Base-by-base conservation (phyloP, 495 filamentous ascomycete species). In the Opeltia flavorubescens region DNA sequence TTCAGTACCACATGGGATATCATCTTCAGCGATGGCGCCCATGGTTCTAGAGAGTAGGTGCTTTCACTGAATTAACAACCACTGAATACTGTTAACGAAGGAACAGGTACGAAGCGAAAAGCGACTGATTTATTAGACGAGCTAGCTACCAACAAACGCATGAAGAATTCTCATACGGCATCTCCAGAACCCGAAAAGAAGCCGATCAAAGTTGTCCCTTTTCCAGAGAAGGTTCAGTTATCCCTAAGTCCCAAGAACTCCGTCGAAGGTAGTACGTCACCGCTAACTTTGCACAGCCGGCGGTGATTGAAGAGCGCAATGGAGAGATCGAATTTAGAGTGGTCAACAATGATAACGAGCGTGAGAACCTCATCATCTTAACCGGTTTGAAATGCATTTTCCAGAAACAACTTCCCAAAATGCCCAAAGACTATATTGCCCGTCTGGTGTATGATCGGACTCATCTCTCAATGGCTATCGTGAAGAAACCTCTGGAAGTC, bases 401-500 rank as follows among this genome's bases (percentile, higher is more conserved):
- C 58, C 91, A 98, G 62, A 96, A 98, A 50, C 91, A 98, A 53
- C 73, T 98, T 0, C 91, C 91, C 1, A 96, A 96, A 64, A 98
- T 98, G 91, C 91, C 91, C 1, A 95, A 95, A 64, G 89, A 96
- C 55, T 98, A 98, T 61, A 96, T 98, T 49, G 91, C 91, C 17
- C 79, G 91, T 21, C 76, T 98, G 6, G 91, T 98, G 25, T 98
- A 98, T 62, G 91, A 98, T 64, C 79, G 91, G 26, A 94, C 91
- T 18, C 91, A 98, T 70, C 61, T 95, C 27, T 93, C 85, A 4
- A 94, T 98, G 54, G 91, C 93, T 21, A 96, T 98, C 55, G 85
- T 98, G 44, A 96, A 95, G 68, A 88, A 93, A 56, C 89, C 89
- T 2, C 63, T 95, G 34, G 87, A 95, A 60, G 89, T 96, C 9